These are phyloP conservation scores for Verticillium nonalfalfae DNA, from an alignment of 2,329 filamentous ascomycete genomes.

Conservation along the genomic window DNA sequence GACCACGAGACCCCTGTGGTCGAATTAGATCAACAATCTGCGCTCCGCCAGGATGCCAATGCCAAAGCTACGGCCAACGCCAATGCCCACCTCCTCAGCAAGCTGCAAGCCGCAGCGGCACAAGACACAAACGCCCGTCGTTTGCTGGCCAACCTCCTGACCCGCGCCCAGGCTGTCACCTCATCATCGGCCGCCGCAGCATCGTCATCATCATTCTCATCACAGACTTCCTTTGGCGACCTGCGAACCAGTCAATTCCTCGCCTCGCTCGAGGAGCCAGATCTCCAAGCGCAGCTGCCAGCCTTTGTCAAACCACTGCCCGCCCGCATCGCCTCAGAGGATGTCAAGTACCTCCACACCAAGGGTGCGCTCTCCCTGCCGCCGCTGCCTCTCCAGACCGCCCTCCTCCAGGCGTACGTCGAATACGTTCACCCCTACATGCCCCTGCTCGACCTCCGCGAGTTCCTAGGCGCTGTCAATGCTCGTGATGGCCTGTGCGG, in stretches of 20 bases:
- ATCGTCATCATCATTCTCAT: conserved; percentile 24
- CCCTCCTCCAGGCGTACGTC: conserved; percentile 73
- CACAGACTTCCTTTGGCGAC: conserved; percentile 15
- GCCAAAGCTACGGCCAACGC: background rate
- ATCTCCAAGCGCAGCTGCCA: conserved; percentile 43
- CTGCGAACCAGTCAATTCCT: conserved; percentile 34
- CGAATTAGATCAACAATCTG: conserved; percentile 27
- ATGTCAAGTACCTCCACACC: conserved; percentile 73
- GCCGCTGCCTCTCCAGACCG: conserved; percentile 62
- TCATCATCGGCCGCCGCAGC: conserved; percentile 18
- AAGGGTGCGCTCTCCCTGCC: conserved; percentile 84
- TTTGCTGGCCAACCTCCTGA: conserved; percentile 11
- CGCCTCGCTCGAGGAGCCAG: conserved; percentile 40
- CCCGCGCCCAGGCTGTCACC: conserved; percentile 9
- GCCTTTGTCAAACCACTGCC: conserved; percentile 76
- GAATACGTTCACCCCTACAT: conserved; percentile 93
- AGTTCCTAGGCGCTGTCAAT: conserved; percentile 55
- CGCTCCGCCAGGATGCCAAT: conserved; percentile 24
- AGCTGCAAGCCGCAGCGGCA: conserved; percentile 16
- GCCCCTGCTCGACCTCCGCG: conserved; percentile 70
- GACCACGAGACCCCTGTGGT: conserved; percentile 21
- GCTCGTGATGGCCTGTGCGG: conserved; percentile 62
- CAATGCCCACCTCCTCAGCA: conserved; percentile 17
- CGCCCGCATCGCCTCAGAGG: conserved; percentile 68
- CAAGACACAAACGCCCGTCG: conserved; percentile 12